These are phyloP conservation scores for Casaregolazyma lundiana DNA, from an alignment of 1,139 yeast genomes.

Conservation along the genomic window DNA sequence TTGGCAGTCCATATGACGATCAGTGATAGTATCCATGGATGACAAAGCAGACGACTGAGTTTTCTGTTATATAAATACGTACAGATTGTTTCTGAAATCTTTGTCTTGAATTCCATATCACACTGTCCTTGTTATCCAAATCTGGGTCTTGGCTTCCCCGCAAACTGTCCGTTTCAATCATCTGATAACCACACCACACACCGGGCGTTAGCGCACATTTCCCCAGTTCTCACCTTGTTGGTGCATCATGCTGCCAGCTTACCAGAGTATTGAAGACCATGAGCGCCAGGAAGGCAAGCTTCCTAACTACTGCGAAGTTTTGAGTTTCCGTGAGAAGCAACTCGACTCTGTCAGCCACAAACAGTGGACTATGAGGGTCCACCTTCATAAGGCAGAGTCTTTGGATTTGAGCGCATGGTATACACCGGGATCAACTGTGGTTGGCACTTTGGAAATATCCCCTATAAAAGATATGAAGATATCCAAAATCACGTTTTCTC, in stretches of 20 bases:
- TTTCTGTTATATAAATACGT: too few relatives aligned
- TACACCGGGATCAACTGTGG: constrained; percentile 3
- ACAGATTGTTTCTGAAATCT: too few relatives aligned
- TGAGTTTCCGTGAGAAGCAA: neutral
- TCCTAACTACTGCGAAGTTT: constrained; percentile 1
- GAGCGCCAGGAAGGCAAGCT: neutral
- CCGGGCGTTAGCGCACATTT: too few relatives aligned
- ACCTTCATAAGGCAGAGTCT: constrained; percentile 2
- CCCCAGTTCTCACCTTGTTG: too few relatives aligned
- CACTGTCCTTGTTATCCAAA: too few relatives aligned
- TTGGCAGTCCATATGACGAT: neutral
- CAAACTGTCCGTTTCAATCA: too few relatives aligned
- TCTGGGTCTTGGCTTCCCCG: too few relatives aligned
- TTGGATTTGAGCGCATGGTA: constrained; percentile 5
- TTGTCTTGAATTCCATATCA: too few relatives aligned
- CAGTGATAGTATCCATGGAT: neutral
- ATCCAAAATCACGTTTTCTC: neutral
- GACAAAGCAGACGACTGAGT: neutral
- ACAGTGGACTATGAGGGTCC: constrained; percentile 1
- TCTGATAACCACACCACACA: too few relatives aligned
- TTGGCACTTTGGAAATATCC: constrained; percentile 2
- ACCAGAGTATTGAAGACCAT: neutral
- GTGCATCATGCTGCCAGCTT: constrained; percentile 8
- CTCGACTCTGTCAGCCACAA: neutral
- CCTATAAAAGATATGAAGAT: constrained; percentile 1